phyloP scores from a whole-genome alignment of 1,284 basidiomycete species.

The Dichomitus squalens region DNA sequence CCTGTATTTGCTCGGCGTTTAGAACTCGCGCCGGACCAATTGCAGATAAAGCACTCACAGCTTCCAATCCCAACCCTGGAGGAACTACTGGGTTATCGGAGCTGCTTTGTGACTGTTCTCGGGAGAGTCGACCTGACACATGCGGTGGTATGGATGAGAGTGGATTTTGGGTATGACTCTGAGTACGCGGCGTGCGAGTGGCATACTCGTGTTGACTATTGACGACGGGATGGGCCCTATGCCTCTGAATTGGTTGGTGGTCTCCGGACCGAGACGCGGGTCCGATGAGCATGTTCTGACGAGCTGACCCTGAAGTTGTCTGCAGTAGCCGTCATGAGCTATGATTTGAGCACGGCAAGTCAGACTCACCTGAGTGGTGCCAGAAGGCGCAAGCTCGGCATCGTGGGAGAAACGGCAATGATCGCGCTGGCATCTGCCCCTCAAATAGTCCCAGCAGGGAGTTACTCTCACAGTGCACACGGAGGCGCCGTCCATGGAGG shows the following conservation, averaged over 20 bases:
- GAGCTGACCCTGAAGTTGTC: neutral
- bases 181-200: neutral
- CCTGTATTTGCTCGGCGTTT: neutral
- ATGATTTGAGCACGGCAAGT: neutral
- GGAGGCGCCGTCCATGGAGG: conserved; percentile 1
- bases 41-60: conserved; percentile 11
- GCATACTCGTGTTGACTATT: too few relatives aligned
- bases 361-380: neutral
- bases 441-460: conserved; percentile 8
- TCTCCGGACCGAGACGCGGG: neutral
- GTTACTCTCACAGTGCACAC: neutral
- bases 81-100: conserved; percentile 24
- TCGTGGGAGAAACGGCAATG: conserved; percentile 15
- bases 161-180: neutral
- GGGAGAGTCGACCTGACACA: neutral
- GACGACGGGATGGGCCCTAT: neutral
- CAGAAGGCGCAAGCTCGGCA: neutral
- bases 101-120: neutral
- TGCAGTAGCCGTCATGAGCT: neutral
- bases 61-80: conserved; percentile 31
- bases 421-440: conserved; percentile 4
- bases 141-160: neutral
- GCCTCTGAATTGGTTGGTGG: neutral
- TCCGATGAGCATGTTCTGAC: neutral
- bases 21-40: neutral